Conservation (phyloP, 2,329 filamentous ascomycete species). For the Fusarium robinianum region DNA sequence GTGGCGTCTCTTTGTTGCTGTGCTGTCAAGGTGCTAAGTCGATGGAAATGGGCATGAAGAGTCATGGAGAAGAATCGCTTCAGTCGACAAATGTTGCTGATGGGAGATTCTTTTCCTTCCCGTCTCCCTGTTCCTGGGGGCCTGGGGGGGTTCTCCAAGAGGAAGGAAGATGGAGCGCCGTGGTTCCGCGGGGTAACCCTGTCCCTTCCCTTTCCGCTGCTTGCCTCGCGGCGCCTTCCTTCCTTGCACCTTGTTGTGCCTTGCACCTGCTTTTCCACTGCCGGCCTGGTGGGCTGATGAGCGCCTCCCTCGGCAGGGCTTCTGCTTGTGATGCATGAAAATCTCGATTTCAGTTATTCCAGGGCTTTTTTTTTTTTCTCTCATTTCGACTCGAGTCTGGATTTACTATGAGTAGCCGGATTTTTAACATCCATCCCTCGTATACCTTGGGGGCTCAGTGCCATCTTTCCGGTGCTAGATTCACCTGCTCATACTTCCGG, state of each 20-base stretch:
- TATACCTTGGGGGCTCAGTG: too few species aligned
- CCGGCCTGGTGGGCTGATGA: too few species aligned
- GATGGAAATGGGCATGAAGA: background rate
- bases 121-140: constrained; percentile 4
- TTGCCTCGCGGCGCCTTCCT: background rate
- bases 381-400: too few species aligned
- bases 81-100: background rate
- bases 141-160: constrained; percentile 2
- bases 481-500: too few species aligned
- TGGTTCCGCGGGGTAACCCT: constrained; percentile 27
- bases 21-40: background rate
- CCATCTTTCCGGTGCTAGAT: too few species aligned
- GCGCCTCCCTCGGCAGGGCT: too few species aligned
- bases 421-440: too few species aligned
- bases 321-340: too few species aligned
- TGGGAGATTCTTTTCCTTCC: background rate
- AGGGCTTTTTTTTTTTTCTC: too few species aligned
- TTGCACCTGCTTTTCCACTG: too few species aligned
- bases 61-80: constrained; percentile 12
- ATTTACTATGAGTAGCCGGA: too few species aligned
- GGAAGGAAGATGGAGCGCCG: constrained; percentile 9
- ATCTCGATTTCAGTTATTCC: too few species aligned
- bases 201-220: constrained; percentile 7
- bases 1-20: constrained; percentile 9
- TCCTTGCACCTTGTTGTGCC: constrained; percentile 5